Conservation (phyloP, 768 basidiomycete species). For the Boletus reticuloceps region DNA sequence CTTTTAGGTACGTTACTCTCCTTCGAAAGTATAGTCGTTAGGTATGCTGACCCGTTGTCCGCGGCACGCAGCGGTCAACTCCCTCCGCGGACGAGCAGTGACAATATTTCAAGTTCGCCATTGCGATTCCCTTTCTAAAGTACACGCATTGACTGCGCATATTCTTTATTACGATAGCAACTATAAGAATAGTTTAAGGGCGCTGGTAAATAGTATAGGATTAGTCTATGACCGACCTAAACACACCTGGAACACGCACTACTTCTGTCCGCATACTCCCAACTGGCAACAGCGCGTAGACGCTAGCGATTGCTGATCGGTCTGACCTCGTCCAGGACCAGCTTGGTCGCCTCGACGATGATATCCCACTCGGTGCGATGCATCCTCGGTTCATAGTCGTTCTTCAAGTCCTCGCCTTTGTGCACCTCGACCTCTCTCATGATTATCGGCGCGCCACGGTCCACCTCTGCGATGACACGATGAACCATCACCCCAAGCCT, state of each 20-base stretch:
- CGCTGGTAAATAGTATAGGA: constrained; percentile 8
- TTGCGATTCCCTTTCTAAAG: constrained; percentile 29
- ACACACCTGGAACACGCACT: no score
- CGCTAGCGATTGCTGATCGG: constrained; percentile 9
- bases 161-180: constrained; percentile 5
- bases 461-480: no score
- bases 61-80: constrained; percentile 14
- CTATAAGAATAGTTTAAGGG: constrained; percentile 16
- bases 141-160: constrained; percentile 2
- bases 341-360: no score
- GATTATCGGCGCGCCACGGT: no score
- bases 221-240: constrained; percentile 17
- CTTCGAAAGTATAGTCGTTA: neutral
- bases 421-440: no score
- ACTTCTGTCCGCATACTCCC: neutral
- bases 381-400: no score
- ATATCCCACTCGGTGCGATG: no score
- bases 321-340: no score
- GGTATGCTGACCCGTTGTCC: neutral
- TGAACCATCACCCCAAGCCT: no score
- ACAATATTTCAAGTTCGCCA: constrained; percentile 7
- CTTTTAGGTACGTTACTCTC: constrained; percentile 14
- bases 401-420: no score
- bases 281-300: neutral
- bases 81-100: constrained; percentile 14